phyloP scores from a whole-genome alignment of 2,329 filamentous ascomycete genomes.

The Fusarium fracticaudum region DNA sequence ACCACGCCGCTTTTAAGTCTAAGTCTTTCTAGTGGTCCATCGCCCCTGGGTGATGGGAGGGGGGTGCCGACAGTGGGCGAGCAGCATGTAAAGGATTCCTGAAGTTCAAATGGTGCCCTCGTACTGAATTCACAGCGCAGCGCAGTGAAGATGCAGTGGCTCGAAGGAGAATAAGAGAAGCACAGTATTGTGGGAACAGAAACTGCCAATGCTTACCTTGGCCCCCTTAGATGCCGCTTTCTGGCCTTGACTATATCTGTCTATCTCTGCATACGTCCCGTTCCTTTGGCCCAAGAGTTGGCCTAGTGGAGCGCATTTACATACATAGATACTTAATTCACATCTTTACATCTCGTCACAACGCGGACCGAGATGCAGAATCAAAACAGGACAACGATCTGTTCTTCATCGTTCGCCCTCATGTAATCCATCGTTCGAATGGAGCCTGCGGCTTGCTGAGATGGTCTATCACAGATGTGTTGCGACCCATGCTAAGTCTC shows the following conservation, averaged over 20 bases:
- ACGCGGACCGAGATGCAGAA: constrained; percentile 14
- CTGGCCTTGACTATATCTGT: constrained; percentile 15
- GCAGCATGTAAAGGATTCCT: constrained; percentile 18
- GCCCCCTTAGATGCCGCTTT: background rate
- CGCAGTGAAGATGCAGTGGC: background rate
- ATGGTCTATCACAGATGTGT: constrained; percentile 1
- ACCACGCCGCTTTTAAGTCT: constrained; percentile 39
- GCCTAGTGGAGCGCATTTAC: constrained; percentile 29
- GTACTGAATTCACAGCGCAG: background rate
- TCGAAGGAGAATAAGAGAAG: background rate
- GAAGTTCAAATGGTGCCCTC: background rate
- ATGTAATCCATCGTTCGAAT: background rate
- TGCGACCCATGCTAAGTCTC: constrained; percentile 26
- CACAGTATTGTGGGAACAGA: background rate
- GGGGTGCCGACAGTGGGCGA: constrained; percentile 21
- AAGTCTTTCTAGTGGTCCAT: constrained; percentile 17
- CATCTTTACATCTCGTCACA: constrained; percentile 22
- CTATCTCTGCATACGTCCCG: constrained; percentile 26
- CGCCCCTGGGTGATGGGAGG: background rate
- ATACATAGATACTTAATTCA: constrained; percentile 11
- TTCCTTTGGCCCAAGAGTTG: constrained; percentile 37
- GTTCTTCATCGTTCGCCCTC: background rate
- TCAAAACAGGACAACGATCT: background rate
- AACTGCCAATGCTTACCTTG: background rate
- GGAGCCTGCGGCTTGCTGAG: background rate